Evolutionary conservation across 139 green algal species (phyloP), one percentile per base, ranked within the genome.

Genomic region (Picochlorum sp.): DNA sequence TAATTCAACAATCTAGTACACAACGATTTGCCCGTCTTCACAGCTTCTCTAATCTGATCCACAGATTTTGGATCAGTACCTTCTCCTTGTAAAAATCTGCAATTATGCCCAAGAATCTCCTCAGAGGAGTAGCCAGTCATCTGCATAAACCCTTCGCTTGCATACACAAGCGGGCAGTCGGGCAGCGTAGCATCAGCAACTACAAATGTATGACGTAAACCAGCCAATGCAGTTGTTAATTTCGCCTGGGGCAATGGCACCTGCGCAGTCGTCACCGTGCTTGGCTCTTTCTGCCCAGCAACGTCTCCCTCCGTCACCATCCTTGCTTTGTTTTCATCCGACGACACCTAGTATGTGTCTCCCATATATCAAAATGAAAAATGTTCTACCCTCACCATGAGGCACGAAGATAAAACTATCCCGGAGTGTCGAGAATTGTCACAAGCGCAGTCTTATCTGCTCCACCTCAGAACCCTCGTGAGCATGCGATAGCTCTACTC

Each of bases 51-150:
- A 28, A 98, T 78, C 58, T 88, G 87, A 5, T 76, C 68, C 20
- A 97, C 79, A 60, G 92, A 82, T 67, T 90, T 88, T 5, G 81
- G 85, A 75, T 96, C 87, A 16, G 92, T 98, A 31, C 85, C 91
- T 71, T 94, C 83, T 6, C 92, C 92, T 67, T 98, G 92, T n/a
- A 98, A 73, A 79, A 98, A 98, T 30, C 93, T 90, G 73, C 92
- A 99, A 81, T 99, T 99, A 69, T 93, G 85, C 1, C 90, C 90
- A 57, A 99, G 79, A 11, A 96, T 86, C 66, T 98, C 93, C 55
- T 95, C 90, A 10, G 82, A 72, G 8, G 78, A 75, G 69, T 99
- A 99, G 0, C 93, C 93, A 24, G 93, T 99, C 89, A 99, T 95
- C 16, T 83, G 47, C 26, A 96, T 89, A 63, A 99, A 99, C 45